Evolutionary conservation across 805 yeast species (phyloP), one percentile per base, ranked within the genome.

Genomic region (Kodamaea hsintzibuensis): DNA sequence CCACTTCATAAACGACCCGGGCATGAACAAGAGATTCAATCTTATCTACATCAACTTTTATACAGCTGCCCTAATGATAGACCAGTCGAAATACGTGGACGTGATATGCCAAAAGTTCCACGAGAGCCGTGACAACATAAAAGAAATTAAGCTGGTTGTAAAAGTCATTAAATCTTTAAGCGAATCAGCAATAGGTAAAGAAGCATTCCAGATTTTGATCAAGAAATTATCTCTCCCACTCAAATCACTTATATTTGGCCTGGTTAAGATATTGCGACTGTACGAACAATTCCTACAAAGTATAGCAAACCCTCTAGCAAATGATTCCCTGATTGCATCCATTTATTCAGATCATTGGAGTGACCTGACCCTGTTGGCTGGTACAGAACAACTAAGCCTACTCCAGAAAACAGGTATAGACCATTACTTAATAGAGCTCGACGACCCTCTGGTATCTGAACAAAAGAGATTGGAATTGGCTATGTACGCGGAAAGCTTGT

Each of bases 21-120:
- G 60, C 2, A 42, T 51, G 10, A 14, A 27, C n/a, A 53, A 58
- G 13, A 51, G 27, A 19, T 69, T 63, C 55, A 68, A 66, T 35
- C 57, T 59, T 17, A 57, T 71, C 14, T 25, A 61, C 7, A 62
- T 69, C 1, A 66, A 70, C 46, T 69, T 71, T 40, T 71, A 61
- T 53, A 63, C 70, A 1, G 70, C 75, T 5, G 78, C 79, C 5
- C 64, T 72, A 5, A 60, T 69, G 57, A 55, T 74, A 39, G 65
- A 70, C 47, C 75, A 78, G 1, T 65, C 64, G 6, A 64, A 59
- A 50, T 74, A 74, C 57, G 51, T 60, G 10, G 61, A 63, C 13
- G 42, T 62, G 1, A 57, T 76, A 25, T 53, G 66, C 16, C 53
- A 56, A 3, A 63, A 58, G 35, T 70, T 67, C 46, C 55, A 60